phyloP scores from a whole-genome alignment of 208 protist genomes.

The Trypanosoma theileri region DNA sequence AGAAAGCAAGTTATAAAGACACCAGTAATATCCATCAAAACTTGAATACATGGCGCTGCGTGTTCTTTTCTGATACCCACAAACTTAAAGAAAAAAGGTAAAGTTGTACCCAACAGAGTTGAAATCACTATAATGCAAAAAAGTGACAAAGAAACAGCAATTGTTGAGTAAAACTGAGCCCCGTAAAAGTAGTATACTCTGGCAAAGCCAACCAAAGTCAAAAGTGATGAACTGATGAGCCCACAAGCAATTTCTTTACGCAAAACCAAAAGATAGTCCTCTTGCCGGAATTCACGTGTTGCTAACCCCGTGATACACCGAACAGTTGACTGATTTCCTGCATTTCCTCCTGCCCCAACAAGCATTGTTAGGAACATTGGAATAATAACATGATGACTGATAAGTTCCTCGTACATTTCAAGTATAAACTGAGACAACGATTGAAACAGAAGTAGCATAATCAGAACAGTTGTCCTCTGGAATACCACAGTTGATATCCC shows the following conservation, averaged over 20 bases:
- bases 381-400: conserved; percentile 45
- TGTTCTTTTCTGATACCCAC: conserved; percentile 34
- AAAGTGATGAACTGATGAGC: conserved; percentile 28
- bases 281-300: conserved; percentile 25
- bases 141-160: conserved; percentile 37
- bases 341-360: conserved; percentile 61
- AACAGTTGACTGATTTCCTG: conserved; percentile 48
- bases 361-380: conserved; percentile 71
- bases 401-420: conserved; percentile 42
- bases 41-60: conserved; percentile 41
- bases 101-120: conserved; percentile 32
- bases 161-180: conserved; percentile 27
- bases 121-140: conserved; percentile 37
- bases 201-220: conserved; percentile 32
- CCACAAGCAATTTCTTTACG: conserved; percentile 27
- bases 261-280: conserved; percentile 26
- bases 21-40: conserved; percentile 47
- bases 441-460: conserved; percentile 36
- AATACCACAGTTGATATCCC: conserved; percentile 27
- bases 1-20: conserved; percentile 48
- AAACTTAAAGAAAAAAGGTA: conserved; percentile 36
- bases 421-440: conserved; percentile 43
- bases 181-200: conserved; percentile 42
- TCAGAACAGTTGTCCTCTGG: conserved; percentile 30
- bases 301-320: conserved; percentile 34